phyloP scores from a whole-genome alignment of 768 basidiomycete species.

The Rhodotorula diobovata region DNA sequence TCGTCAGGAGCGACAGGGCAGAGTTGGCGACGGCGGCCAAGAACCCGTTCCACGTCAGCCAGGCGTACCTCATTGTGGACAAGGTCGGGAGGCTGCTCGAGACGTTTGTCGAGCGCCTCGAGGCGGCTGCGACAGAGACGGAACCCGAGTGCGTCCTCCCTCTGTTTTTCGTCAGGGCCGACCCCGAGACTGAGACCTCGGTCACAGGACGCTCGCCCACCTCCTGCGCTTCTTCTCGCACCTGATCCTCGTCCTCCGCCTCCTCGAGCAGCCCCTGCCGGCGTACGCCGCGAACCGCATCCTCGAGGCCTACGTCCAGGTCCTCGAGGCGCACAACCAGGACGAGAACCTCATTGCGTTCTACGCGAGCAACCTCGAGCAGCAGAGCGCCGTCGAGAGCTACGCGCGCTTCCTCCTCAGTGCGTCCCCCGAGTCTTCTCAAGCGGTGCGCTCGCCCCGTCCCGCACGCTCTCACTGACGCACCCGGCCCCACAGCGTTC shows the following conservation, averaged over 20 bases:
- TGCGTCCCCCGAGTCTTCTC: slow-evolving; percentile 41
- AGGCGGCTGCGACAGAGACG: slow-evolving; percentile 41
- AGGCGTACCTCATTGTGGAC: slow-evolving; percentile 49
- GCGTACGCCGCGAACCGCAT: slow-evolving; percentile 72
- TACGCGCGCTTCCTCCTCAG: slow-evolving; percentile 81
- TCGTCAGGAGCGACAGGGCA: slow-evolving; percentile 43
- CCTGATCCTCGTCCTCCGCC: slow-evolving; percentile 77
- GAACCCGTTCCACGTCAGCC: slow-evolving; percentile 48
- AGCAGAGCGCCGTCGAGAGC: slow-evolving; percentile 78
- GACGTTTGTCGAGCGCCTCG: slow-evolving; percentile 50
- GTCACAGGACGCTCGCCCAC: slow-evolving; percentile 37
- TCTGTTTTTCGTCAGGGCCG: too few species aligned
- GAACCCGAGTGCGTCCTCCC: slow-evolving; percentile 46
- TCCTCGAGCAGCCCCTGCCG: slow-evolving; percentile 63
- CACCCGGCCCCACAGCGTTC: slow-evolving; percentile 41
- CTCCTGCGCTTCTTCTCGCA: slow-evolving; percentile 78
- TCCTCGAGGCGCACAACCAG: slow-evolving; percentile 65
- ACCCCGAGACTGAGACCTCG: neutral
- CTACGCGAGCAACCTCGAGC: slow-evolving; percentile 84
- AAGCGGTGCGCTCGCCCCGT: too few species aligned
- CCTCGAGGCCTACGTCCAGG: slow-evolving; percentile 78
- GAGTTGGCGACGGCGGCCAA: slow-evolving; percentile 40
- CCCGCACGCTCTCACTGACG: neutral
- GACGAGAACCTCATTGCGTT: slow-evolving; percentile 81
- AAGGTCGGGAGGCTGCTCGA: slow-evolving; percentile 62